A percentile compares a stretch with the other conserved stretches of the same genome.
phyloP scores from a whole-genome alignment of 1,139 yeast genomes.

The Scheffersomyces quercinus region DNA sequence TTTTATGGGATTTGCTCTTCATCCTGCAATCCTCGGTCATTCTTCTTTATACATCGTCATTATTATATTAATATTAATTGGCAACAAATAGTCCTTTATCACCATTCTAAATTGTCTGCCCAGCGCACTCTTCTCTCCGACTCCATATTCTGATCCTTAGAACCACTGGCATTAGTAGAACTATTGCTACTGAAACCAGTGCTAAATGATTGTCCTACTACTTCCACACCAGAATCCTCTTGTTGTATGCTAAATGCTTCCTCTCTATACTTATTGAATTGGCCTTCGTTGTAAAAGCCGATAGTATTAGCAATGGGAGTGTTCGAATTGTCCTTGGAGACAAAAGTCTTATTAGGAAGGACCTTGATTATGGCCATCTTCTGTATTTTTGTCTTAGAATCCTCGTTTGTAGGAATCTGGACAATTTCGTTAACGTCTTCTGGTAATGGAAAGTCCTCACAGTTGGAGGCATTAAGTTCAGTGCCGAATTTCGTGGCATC shows the following conservation, averaged over 20 bases:
- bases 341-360: slow-evolving; percentile 22
- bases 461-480: slow-evolving; percentile 64
- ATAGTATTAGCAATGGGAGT: slow-evolving; percentile 1
- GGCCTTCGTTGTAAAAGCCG: slow-evolving; percentile 35
- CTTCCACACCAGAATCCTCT: slow-evolving; percentile 13
- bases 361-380: slow-evolving; percentile 60
- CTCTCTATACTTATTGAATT: slow-evolving; percentile 25
- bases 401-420: slow-evolving; percentile 62
- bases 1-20: too few species aligned
- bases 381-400: slow-evolving; percentile 14
- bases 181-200: not conserved
- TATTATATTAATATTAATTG: too few species aligned
- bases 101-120: slow-evolving; percentile 15
- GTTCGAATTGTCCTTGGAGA: slow-evolving; percentile 1
- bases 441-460: slow-evolving; percentile 66
- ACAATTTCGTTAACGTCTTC: slow-evolving; percentile 60
- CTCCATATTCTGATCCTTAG: not conserved
- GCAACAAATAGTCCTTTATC: not conserved
- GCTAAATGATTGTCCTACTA: slow-evolving; percentile 12
- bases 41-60: too few species aligned
- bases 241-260: not conserved
- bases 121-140: slow-evolving; percentile 7
- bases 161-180: not conserved
- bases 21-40: too few species aligned
- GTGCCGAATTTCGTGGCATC: slow-evolving; percentile 81